Percentiles rank a stretch among this genome's conserved stretches.
These are phyloP conservation scores for Hebeloma cylindrosporum DNA, from an alignment of 768 basidiomycete species.

Conservation along the genomic window DNA sequence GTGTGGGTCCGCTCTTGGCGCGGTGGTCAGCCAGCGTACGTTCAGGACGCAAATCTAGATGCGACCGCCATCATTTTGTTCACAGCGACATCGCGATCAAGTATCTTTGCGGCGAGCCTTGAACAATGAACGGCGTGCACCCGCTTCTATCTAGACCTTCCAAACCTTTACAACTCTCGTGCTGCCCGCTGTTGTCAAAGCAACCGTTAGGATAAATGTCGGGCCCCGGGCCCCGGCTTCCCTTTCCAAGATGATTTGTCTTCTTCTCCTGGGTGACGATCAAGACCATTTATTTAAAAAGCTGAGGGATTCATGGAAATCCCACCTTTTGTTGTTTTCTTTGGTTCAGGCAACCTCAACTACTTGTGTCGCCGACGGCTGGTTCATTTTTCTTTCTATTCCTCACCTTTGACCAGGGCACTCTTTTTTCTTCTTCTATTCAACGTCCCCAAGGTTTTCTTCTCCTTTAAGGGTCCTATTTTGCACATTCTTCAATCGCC, in stretches of 20 bases:
- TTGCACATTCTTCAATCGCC: conserved; percentile 11
- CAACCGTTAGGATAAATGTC: conserved; percentile 20
- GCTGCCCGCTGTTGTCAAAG: conserved; percentile 23
- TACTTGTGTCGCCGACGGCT: conserved; percentile 47
- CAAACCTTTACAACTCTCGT: conserved; percentile 11
- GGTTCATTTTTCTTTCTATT: conserved; percentile 30
- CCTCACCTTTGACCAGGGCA: conserved; percentile 49
- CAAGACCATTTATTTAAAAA: conserved; percentile 14
- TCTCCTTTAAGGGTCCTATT: conserved; percentile 18
- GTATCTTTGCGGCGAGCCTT: too few species aligned
- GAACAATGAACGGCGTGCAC: not conserved
- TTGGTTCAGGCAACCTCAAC: conserved; percentile 32
- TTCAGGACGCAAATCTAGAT: too few species aligned
- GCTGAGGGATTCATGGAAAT: conserved; percentile 2
- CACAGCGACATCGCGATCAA: too few species aligned
- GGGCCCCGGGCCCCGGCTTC: conserved; percentile 10
- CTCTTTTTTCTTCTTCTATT: conserved; percentile 23
- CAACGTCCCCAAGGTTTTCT: conserved; percentile 7
- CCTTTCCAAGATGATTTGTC: too few species aligned
- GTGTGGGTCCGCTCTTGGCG: too few species aligned
- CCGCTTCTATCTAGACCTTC: conserved; percentile 2
- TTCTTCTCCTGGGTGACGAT: not conserved
- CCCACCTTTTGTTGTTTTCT: conserved; percentile 13
- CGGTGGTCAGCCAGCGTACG: too few species aligned
- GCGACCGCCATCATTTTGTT: too few species aligned